Base-by-base conservation (phyloP, 495 filamentous ascomycete species). In the Penicillium waksmanii region DNA sequence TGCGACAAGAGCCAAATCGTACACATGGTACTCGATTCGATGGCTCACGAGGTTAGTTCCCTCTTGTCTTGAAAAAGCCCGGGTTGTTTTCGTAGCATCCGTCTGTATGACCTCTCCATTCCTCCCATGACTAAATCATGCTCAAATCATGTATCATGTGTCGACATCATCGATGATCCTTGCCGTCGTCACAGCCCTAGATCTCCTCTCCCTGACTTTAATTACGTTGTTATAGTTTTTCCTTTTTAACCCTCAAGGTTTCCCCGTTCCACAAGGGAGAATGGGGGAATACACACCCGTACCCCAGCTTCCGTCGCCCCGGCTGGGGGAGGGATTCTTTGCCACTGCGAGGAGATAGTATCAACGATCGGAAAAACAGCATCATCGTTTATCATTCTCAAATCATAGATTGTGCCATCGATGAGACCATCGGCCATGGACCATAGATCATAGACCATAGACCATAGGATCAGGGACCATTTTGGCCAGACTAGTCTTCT, bases 141-240 rank as follows among this genome's bases (percentile, higher is more conserved):
- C 64, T 54, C 61, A 43, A 58, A 58, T 47, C 50, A 51, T 61
- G 51, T 19, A 66, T 64, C 64, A 64, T 63, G 56, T 54, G 64
- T 63, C 61, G 64, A 69, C 64, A 67, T 70, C 67, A 70, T 70
- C 65, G 65, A 70, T 70, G 67, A 70, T 64, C 55, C 55, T 36
- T 42, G 46, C 46, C 51, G n/a, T 54, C 61, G 61, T 66, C 64
- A 66, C 56, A 49, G 52, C 49, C 51, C 25, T 44, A 54, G 27
- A 34, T 48, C 21, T 27, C 25, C 40, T 33, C 35, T 33, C 23
- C 25, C 23, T 50, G 44, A 5, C 11, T 1, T 38, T n/a, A 38
- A 12, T 38, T 38, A 11, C 1, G 42, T 46, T 46, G 13, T 1
- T 27, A 46, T 15, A 21, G 42, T 11, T 12, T 46, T 19, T 46